Percentiles rank a stretch among this genome's conserved stretches.
Conservation (phyloP, 352 stramenopile genomes). For the Phytopythium boreale region DNA sequence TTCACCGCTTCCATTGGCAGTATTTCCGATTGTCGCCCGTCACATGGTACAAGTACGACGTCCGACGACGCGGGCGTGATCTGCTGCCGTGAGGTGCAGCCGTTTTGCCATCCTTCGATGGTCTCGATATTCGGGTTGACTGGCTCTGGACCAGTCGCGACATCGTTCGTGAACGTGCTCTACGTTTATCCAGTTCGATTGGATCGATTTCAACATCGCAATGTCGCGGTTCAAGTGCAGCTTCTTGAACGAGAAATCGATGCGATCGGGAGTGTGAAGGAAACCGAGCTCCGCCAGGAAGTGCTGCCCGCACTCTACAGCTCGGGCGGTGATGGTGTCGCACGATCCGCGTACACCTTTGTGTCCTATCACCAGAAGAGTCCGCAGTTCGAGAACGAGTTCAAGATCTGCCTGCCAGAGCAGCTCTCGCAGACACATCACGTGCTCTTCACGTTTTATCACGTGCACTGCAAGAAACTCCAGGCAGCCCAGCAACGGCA, state of each 20-base stretch:
- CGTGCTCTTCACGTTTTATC: conserved; percentile 73
- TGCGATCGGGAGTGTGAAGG: conserved; percentile 35
- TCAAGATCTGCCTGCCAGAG: conserved; percentile 68
- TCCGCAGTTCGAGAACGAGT: conserved; percentile 69
- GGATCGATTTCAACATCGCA: conserved; percentile 66
- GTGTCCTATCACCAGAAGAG: conserved; percentile 83
- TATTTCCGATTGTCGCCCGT: neutral
- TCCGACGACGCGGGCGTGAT: neutral
- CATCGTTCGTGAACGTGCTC: conserved; percentile 53
- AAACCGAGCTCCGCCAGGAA: conserved; percentile 23
- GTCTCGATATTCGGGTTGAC: conserved; percentile 32
- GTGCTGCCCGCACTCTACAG: conserved; percentile 39
- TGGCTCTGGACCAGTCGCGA: conserved; percentile 48
- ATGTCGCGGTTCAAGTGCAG: conserved; percentile 64
- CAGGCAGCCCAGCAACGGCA: conserved; percentile 51
- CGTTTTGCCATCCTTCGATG: conserved; percentile 46
- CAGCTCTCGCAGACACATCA: conserved; percentile 45
- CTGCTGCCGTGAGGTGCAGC: conserved; percentile 56
- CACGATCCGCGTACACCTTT: conserved; percentile 26
- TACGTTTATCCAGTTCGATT: conserved; percentile 69
- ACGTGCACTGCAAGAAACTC: conserved; percentile 83
- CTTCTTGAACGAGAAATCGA: conserved; percentile 49
- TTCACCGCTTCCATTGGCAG: conserved; percentile 15
- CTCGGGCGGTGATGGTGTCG: conserved; percentile 21
- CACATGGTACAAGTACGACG: neutral